Evolutionary conservation across 1,284 basidiomycete species (phyloP), one percentile per base, ranked within the genome.

Genomic region (Leccinum solheimii): DNA sequence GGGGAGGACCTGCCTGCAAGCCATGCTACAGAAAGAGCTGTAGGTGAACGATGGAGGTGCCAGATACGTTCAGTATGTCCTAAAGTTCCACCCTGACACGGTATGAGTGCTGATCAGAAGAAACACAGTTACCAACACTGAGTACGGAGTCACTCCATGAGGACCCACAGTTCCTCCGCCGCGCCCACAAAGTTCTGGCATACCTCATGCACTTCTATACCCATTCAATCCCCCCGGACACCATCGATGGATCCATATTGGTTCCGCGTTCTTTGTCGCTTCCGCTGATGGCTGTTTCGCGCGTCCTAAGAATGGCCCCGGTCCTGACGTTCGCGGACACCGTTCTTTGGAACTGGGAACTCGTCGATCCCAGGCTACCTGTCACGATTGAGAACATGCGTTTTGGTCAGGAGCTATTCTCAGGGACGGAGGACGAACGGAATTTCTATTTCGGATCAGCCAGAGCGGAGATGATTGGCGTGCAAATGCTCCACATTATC

Each of bases 241-340:
- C 77, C 14, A 70, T 73, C 45, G 68, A 75, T n/a, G 74, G 72
- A 55, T 75, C 79, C 2, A 75, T 86, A 55, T 68, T 82, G 55
- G 82, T 97, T 38, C 96, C 95, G 2, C 82, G 84, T 60, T 83
- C 90, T 9, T 80, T 98, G 50, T 84, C 93, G 0, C 76, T 94
- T n/a, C 97, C 95, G 0, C 81, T 97, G 30, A 84, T 92, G 32
- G 74, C 82, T 23, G 86, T 97, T 55, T 97, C 94, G 5, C 81
- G 82, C 14, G 76, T 85, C 58, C 84, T 99, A 55, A 88, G 88
- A 58, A 87, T 97, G 27, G 95, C 97, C 1, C 97, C 97, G 0
- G 86, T 99, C 64, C 81, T 98, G 62, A 98, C 96, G 1, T 99
- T 97, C 72, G 93, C 97, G 38, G 96, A 97, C 73, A 95, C 92